Percentiles rank a stretch among this genome's conserved stretches.
These are phyloP conservation scores for Lecanosticta acicola DNA, from an alignment of 2,329 filamentous ascomycete genomes.

Conservation along the genomic window DNA sequence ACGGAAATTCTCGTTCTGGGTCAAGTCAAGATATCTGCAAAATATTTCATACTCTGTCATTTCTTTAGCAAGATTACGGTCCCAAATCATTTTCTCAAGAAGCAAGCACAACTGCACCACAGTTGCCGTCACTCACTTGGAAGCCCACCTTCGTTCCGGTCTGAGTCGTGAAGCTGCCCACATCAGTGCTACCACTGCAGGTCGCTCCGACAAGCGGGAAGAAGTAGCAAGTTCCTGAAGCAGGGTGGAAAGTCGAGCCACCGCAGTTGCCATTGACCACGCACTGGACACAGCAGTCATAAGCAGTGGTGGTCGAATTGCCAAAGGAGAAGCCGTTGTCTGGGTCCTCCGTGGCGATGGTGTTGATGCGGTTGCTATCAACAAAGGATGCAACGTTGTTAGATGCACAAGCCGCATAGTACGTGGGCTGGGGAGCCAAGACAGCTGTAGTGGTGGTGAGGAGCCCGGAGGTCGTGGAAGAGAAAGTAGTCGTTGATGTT, in stretches of 20 bases:
- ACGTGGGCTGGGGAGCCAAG: slow-evolving; percentile 13
- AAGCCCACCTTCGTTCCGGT: slow-evolving; percentile 10
- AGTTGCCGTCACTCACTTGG: slow-evolving; percentile 12
- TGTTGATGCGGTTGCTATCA: slow-evolving; percentile 10
- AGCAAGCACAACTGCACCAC: slow-evolving; percentile 8
- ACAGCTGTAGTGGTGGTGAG: slow-evolving; percentile 8
- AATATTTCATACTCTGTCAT: too few relatives aligned
- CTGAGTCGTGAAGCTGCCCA: slow-evolving; percentile 7
- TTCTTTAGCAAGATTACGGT: too few relatives aligned
- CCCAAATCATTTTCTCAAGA: too few relatives aligned
- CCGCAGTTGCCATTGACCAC: slow-evolving; percentile 8
- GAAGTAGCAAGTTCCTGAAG: slow-evolving; percentile 11
- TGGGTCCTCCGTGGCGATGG: slow-evolving; percentile 8
- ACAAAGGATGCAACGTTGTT: slow-evolving; percentile 12
- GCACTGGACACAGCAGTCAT: slow-evolving; percentile 15
- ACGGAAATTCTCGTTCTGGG: too few relatives aligned
- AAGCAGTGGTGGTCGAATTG: slow-evolving; percentile 7
- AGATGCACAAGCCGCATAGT: slow-evolving; percentile 11
- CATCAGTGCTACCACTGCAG: slow-evolving; percentile 5
- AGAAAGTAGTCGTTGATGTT: slow-evolving; percentile 6
- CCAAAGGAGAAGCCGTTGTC: slow-evolving; percentile 13
- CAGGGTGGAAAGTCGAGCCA: slow-evolving; percentile 13
- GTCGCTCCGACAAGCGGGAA: slow-evolving; percentile 10
- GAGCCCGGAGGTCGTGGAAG: slow-evolving; percentile 5
- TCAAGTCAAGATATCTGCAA: too few relatives aligned